phyloP scores from a whole-genome alignment of 2,329 filamentous ascomycete genomes.

The Eutypella sp. region DNA sequence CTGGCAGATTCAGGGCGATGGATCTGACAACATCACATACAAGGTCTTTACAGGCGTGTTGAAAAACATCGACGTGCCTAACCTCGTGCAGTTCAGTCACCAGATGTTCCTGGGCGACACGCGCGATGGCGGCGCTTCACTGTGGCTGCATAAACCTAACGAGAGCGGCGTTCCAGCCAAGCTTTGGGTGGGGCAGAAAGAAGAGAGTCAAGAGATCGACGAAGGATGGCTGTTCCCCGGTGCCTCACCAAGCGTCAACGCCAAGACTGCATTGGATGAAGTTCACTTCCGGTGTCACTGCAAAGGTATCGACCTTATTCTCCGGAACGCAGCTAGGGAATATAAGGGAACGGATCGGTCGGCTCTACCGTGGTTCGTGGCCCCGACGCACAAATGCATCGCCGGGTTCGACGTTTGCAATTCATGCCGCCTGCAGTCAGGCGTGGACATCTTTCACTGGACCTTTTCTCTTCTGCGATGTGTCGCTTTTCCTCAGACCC shows the following conservation, averaged over 20 bases:
- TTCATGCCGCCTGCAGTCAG: slow-evolving; percentile 39
- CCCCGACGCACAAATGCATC: slow-evolving; percentile 37
- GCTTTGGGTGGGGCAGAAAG: slow-evolving; percentile 20
- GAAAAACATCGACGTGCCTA: slow-evolving; percentile 20
- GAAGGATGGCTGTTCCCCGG: slow-evolving; percentile 24
- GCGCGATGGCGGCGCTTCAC: slow-evolving; percentile 44
- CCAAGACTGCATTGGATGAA: slow-evolving; percentile 13
- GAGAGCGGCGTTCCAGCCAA: slow-evolving; percentile 18
- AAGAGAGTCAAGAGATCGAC: slow-evolving; percentile 23
- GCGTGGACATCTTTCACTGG: slow-evolving; percentile 41
- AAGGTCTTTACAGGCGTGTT: slow-evolving; percentile 35
- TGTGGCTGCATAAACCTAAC: slow-evolving; percentile 38
- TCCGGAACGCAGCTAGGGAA: slow-evolving; percentile 27
- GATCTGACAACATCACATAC: slow-evolving; percentile 11
- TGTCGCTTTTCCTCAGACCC: slow-evolving; percentile 26
- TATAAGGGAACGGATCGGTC: slow-evolving; percentile 20
- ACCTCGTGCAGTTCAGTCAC: slow-evolving; percentile 27
- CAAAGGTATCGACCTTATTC: slow-evolving; percentile 37
- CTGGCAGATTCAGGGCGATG: slow-evolving; percentile 19
- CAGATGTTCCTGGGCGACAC: slow-evolving; percentile 47
- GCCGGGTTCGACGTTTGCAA: slow-evolving; percentile 40
- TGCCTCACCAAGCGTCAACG: slow-evolving; percentile 6
- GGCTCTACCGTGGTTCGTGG: slow-evolving; percentile 37
- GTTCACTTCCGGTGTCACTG: slow-evolving; percentile 41
- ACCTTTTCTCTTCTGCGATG: slow-evolving; percentile 36